These are phyloP conservation scores for Haplosporangium sp. DNA, from an alignment of 371 early-diverging fungal genomes.

Conservation along the genomic window DNA sequence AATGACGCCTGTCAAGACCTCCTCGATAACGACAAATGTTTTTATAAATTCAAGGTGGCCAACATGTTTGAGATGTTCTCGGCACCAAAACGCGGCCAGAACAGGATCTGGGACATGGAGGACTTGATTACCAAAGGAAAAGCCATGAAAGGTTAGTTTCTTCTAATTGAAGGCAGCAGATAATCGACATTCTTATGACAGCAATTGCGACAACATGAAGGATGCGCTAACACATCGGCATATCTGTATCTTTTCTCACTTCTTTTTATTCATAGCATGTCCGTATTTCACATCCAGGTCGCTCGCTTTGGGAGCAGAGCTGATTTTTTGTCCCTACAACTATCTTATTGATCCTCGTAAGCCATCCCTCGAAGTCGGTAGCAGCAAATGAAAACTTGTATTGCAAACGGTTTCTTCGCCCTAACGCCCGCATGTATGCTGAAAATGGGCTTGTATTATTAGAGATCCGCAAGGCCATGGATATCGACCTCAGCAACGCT, in stretches of 20 bases:
- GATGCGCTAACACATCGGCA: background rate
- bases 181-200: background rate
- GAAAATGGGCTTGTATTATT: background rate
- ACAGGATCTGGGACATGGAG: constrained; percentile 77
- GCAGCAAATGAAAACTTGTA: background rate
- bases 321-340: constrained; percentile 95
- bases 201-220: background rate
- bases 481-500: constrained; percentile 66
- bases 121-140: constrained; percentile 71
- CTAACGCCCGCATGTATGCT: constrained; percentile 1
- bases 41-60: constrained; percentile 17
- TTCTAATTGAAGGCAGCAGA: background rate
- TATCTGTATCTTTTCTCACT: background rate
- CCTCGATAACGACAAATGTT: constrained; percentile 55
- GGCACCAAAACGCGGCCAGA: constrained; percentile 9
- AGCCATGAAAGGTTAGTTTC: constrained; percentile 37
- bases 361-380: background rate
- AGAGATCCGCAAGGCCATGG: constrained; percentile 69
- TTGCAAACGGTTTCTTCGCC: background rate
- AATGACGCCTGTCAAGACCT: constrained; percentile 61
- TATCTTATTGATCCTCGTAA: constrained; percentile 85
- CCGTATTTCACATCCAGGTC: constrained; percentile 86
- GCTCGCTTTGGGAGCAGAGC: constrained; percentile 69
- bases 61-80: constrained; percentile 25
- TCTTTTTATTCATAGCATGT: constrained; percentile 62